phyloP scores from a whole-genome alignment of 768 basidiomycete species.

The Gloeopeniophorella convolvens region DNA sequence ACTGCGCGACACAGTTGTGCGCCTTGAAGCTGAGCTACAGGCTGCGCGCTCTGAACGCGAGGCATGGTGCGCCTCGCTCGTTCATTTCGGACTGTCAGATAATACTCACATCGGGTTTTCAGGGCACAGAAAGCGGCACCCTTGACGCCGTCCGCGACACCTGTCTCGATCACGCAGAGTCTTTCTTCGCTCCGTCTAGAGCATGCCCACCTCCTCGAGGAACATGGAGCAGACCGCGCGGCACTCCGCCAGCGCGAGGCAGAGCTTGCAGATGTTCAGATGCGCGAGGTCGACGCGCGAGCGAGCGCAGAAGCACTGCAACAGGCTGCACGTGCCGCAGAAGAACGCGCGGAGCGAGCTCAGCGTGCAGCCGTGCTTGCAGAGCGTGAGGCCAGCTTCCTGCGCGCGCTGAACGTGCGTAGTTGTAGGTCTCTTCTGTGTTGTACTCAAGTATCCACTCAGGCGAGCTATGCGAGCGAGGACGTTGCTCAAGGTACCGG shows the following conservation, averaged over 20 bases:
- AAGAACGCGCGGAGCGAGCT: conserved; percentile 34
- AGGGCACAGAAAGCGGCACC: conserved; percentile 36
- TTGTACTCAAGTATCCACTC: neutral
- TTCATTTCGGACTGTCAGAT: conserved; percentile 3
- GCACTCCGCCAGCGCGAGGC: conserved; percentile 47
- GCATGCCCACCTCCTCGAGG: conserved; percentile 60
- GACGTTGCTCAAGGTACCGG: conserved; percentile 33
- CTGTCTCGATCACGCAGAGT: conserved; percentile 49
- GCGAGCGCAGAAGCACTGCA: conserved; percentile 31
- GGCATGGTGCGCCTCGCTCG: conserved; percentile 40
- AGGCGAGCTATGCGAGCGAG: conserved; percentile 64
- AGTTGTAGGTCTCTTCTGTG: neutral
- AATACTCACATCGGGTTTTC: too few relatives aligned
- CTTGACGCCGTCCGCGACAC: conserved; percentile 37
- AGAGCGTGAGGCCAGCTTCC: conserved; percentile 60
- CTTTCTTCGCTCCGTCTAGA: conserved; percentile 54
- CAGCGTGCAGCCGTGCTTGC: conserved; percentile 36
- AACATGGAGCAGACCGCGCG: conserved; percentile 53
- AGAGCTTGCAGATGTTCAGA: conserved; percentile 32
- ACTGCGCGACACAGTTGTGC: conserved; percentile 47
- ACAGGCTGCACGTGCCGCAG: conserved; percentile 32
- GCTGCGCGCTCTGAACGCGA: conserved; percentile 51
- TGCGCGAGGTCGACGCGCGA: conserved; percentile 29
- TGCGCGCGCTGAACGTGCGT: conserved; percentile 61
- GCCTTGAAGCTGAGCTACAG: conserved; percentile 60